These are phyloP conservation scores for Aspergillus carbonarius DNA, from an alignment of 2,329 filamentous ascomycete species.

Conservation along the genomic window DNA sequence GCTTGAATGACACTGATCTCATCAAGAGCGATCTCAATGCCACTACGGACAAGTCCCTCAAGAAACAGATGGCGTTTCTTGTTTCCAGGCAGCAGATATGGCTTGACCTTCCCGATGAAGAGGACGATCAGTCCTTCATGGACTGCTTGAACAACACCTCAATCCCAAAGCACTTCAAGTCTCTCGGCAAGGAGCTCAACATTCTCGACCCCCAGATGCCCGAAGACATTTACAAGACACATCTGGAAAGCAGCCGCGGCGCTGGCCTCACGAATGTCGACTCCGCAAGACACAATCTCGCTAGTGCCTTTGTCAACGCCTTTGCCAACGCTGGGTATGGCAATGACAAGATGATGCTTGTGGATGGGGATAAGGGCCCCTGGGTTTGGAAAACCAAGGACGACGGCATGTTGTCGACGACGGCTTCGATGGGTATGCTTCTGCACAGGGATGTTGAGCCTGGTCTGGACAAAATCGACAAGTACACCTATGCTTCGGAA, in stretches of 20 bases:
- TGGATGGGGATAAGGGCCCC: slow-evolving; percentile 80
- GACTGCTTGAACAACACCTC: slow-evolving; percentile 87
- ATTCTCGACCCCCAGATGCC: slow-evolving; percentile 95
- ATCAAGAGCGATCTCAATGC: slow-evolving; percentile 80
- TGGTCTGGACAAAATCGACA: slow-evolving; percentile 90
- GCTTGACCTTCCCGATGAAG: slow-evolving; percentile 64
- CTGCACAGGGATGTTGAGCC: slow-evolving; percentile 92
- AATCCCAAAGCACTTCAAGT: slow-evolving; percentile 88
- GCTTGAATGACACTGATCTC: slow-evolving; percentile 80
- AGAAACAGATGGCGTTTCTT: slow-evolving; percentile 92
- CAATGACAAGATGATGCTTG: slow-evolving; percentile 96
- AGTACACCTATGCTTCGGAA: slow-evolving; percentile 83
- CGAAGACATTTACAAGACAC: slow-evolving; percentile 99
- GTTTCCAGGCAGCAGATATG: slow-evolving; percentile 88
- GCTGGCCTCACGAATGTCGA: slow-evolving; percentile 92
- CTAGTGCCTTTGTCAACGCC: slow-evolving; percentile 92
- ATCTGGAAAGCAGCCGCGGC: slow-evolving; percentile 91
- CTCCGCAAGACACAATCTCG: slow-evolving; percentile 91
- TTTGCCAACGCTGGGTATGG: slow-evolving; percentile 96
- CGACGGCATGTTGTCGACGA: slow-evolving; percentile 94
- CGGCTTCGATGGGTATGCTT: slow-evolving; percentile 88
- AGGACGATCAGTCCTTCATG: slow-evolving; percentile 70
- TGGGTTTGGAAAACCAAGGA: slow-evolving; percentile 99
- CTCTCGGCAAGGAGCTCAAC: slow-evolving; percentile 91
- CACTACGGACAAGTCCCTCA: slow-evolving; percentile 75